Conservation (phyloP, 805 yeast genomes). For the Candida sithepensis region DNA sequence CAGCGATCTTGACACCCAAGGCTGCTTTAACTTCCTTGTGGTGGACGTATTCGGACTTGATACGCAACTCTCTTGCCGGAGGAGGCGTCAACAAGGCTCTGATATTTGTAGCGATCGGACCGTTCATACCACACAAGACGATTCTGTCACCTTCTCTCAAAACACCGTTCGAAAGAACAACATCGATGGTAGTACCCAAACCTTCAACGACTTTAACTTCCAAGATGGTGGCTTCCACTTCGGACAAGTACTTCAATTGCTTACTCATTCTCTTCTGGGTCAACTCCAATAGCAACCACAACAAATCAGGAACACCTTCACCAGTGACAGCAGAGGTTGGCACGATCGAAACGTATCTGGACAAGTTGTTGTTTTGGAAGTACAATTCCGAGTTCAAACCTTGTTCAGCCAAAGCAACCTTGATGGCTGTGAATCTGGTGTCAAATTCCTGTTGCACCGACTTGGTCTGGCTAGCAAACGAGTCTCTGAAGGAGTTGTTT, state of each 20-base stretch:
- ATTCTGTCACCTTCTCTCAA: constrained; percentile 92
- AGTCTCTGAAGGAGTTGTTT: constrained; percentile 94
- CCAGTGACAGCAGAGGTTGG: constrained; percentile 99
- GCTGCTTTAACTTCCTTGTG: constrained; percentile 99
- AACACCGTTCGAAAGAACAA: constrained; percentile 93
- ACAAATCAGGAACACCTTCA: constrained; percentile 99
- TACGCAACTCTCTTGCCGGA: constrained; percentile 91
- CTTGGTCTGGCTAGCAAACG: constrained; percentile 74
- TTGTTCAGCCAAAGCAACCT: constrained; percentile 92
- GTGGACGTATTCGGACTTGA: constrained; percentile 94
- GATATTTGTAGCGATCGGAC: constrained; percentile 95
- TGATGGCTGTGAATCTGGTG: constrained; percentile 78
- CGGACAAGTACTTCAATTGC: constrained; percentile 92
- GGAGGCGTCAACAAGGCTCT: constrained; percentile 97
- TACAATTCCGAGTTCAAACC: constrained; percentile 97
- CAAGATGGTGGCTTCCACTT: constrained; percentile 91
- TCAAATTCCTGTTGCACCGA: constrained; percentile 92
- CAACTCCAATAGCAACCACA: constrained; percentile 90
- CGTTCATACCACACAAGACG: constrained; percentile 96
- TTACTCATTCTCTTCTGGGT: constrained; percentile 99
- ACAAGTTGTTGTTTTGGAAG: constrained; percentile 89
- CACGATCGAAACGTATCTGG: constrained; percentile 91
- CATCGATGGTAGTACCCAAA: constrained; percentile 98
- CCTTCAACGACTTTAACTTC: constrained; percentile 99
- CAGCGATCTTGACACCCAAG: constrained; percentile 97